These are phyloP conservation scores for Leucaena leucocephala DNA, from an alignment of 306 rosid species.

Conservation along the genomic window DNA sequence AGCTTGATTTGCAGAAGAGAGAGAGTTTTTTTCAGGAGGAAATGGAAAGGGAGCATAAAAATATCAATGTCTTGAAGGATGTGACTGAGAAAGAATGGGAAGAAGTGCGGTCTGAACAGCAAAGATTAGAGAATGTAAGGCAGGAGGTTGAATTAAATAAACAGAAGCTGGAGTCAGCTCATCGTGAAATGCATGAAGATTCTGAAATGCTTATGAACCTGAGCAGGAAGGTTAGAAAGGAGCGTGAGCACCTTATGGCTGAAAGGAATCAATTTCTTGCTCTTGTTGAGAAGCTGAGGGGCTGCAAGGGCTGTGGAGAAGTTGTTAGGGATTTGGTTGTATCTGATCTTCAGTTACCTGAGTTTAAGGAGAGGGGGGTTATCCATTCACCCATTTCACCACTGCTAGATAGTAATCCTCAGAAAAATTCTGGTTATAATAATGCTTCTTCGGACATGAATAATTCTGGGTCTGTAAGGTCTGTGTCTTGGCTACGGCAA, in stretches of 20 bases:
- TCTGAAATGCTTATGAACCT: conserved; percentile 72
- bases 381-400: conserved; percentile 39
- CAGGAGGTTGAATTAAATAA: conserved; percentile 61
- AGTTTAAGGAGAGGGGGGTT: conserved; percentile 43
- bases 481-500: conserved; percentile 62
- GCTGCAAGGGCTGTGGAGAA: conserved; percentile 74
- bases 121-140: conserved; percentile 57
- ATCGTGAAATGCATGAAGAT: conserved; percentile 73
- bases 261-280: conserved; percentile 65
- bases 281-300: conserved; percentile 78
- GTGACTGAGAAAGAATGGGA: conserved; percentile 64
- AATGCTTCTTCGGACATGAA: conserved; percentile 41
- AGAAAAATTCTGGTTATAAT: conserved; percentile 38
- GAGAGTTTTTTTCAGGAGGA: conserved; percentile 72
- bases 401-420: conserved; percentile 35
- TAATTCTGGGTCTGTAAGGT: conserved; percentile 49
- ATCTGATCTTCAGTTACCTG: conserved; percentile 69
- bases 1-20: conserved; percentile 55
- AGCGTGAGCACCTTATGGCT: conserved; percentile 67
- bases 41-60: conserved; percentile 59
- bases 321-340: conserved; percentile 57
- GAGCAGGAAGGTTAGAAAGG: conserved; percentile 76
- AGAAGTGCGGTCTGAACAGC: conserved; percentile 55
- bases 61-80: conserved; percentile 59
- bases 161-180: conserved; percentile 60